Percentiles rank a stretch among this genome's conserved stretches.
These are phyloP conservation scores for Pachyrhizus erosus DNA, from an alignment of 306 rosid species.

Conservation along the genomic window DNA sequence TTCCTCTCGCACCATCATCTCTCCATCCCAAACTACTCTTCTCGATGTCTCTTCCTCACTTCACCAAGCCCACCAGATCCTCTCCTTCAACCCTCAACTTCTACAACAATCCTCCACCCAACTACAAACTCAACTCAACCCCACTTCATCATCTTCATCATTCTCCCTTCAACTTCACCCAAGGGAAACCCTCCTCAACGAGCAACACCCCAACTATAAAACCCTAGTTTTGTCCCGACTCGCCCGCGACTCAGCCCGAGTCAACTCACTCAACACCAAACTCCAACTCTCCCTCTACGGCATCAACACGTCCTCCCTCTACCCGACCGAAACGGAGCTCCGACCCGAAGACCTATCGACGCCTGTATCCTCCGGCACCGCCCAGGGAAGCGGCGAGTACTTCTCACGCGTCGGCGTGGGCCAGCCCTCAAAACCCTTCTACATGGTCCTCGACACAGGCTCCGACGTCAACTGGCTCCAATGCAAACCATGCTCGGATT, in stretches of 20 bases:
- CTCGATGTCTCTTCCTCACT: slow-evolving; percentile 71
- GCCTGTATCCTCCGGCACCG: slow-evolving; percentile 68
- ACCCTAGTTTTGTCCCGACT: slow-evolving; percentile 58
- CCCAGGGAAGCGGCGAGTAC: slow-evolving; percentile 92
- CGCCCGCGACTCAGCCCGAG: slow-evolving; percentile 79
- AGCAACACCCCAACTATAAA: slow-evolving; percentile 58
- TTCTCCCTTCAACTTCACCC: slow-evolving; percentile 58
- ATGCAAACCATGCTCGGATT: slow-evolving; percentile 83
- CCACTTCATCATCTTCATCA: slow-evolving; percentile 3
- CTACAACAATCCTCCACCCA: background rate
- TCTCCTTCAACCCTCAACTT: slow-evolving; percentile 52
- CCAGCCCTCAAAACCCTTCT: slow-evolving; percentile 59
- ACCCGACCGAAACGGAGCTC: slow-evolving; percentile 55
- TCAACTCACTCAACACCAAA: slow-evolving; percentile 59
- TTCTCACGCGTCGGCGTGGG: slow-evolving; percentile 83
- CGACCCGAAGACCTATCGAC: slow-evolving; percentile 66
- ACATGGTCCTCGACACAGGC: slow-evolving; percentile 92
- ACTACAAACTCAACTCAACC: no score
- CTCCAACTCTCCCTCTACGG: slow-evolving; percentile 52
- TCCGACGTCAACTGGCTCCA: slow-evolving; percentile 94
- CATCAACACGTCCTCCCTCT: slow-evolving; percentile 55
- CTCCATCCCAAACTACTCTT: slow-evolving; percentile 28
- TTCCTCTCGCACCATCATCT: slow-evolving; percentile 39
- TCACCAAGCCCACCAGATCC: slow-evolving; percentile 59
- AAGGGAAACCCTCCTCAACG: slow-evolving; percentile 52